Conservation (phyloP, 2,329 filamentous ascomycete species). For the Fulvia fulva region DNA sequence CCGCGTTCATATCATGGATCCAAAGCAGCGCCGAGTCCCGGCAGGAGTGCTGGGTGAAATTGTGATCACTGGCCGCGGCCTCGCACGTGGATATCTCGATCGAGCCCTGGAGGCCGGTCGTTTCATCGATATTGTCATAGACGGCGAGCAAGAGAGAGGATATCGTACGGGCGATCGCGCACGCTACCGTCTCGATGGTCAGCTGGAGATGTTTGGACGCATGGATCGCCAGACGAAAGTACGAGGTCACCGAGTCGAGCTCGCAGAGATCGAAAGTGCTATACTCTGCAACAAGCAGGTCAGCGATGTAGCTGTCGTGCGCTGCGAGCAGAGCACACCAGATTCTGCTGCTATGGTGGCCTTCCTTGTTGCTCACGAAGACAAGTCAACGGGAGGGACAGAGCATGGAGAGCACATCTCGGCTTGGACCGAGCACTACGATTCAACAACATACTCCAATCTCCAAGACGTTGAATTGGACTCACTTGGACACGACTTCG, state of each 20-base stretch:
- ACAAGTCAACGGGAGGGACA: not conserved
- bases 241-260: conserved; percentile 17
- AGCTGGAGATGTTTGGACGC: conserved; percentile 16
- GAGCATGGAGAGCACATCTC: conserved; percentile 1
- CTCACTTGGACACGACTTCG: conserved; percentile 10
- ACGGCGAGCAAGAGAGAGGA: not conserved
- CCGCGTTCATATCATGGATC: conserved; percentile 6
- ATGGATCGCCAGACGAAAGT: conserved; percentile 19
- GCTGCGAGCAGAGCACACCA: not conserved
- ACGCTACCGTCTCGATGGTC: conserved; percentile 5
- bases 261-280: conserved; percentile 16
- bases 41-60: conserved; percentile 8
- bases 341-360: conserved; percentile 3
- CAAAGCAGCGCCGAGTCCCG: conserved; percentile 3
- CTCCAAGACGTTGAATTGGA: not conserved
- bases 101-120: not conserved
- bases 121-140: conserved; percentile 3
- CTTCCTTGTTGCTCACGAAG: conserved; percentile 4
- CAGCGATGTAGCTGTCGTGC: conserved; percentile 3
- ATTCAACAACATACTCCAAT: conserved; percentile 2
- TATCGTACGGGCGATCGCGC: conserved; percentile 8
- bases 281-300: conserved; percentile 6
- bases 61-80: conserved; percentile 5
- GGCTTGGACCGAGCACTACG: conserved; percentile 5
- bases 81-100: conserved; percentile 8